Base-by-base conservation (phyloP, 345 rosid genomes). In the Linum lewisii region DNA sequence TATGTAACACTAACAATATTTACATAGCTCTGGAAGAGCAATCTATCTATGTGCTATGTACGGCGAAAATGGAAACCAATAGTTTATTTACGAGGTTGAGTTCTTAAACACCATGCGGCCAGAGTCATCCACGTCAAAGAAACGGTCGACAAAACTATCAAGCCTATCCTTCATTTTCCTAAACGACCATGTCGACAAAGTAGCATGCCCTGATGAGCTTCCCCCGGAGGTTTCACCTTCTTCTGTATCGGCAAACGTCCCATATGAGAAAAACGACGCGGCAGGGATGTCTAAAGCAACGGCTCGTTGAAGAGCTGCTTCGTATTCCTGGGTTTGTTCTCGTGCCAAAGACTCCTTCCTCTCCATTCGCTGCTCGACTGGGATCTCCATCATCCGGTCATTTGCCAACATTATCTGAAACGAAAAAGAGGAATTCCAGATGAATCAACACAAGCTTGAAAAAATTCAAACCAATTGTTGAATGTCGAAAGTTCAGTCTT, bases 221-320 rank as follows among this genome's bases (percentile, higher is more conserved):
- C 70, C 47, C 1, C 47, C 66, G 29, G 93, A 83, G 72, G 67
- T 72, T 70, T 82, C 87, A 14, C 85, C 89, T 72, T 71, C 77
- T 51, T 74, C 81, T 52, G 51, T 45, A 25, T 84, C 96, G 21
- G 54, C 58, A 65, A 91, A 91, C 45, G 99, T 93, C 63, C 95
- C 99, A 58, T 89, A 93, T 16, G 85, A 55, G 5, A 85, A 57
- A 14, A 77, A 77, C 5, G 86, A 69, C 51, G 93, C 83, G 38
- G 70, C 72, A 45, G 94, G 94, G 26, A 89, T 82, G 71, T 85
- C 71, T 66, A 93, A 70, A 62, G 82, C 84, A 51, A 76, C 78
- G 15, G 94, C 95, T 60, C 83, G 82, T 73, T 67, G 70, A 20
- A 93, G 77, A 25, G 99, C 99, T 24, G 94, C 99, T 74, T 75